Conservation (phyloP, 352 stramenopile species). For the Phytophthora aleatoria region DNA sequence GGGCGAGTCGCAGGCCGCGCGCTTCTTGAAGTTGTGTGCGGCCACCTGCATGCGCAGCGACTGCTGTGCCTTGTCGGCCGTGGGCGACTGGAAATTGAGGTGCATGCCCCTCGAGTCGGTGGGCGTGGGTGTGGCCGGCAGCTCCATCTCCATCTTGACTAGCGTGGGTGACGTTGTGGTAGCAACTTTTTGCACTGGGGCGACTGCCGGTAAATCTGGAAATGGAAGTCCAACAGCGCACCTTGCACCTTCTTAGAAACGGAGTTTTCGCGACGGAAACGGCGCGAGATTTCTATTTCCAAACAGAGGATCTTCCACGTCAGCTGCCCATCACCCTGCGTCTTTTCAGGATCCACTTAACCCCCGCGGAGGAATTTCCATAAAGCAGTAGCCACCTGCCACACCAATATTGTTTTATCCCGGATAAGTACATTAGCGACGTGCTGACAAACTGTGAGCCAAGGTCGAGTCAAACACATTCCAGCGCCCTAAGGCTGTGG, state of each 20-base stretch:
- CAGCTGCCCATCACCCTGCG: slow-evolving; percentile 35
- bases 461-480: no score
- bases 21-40: slow-evolving; percentile 49
- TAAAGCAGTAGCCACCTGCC: neutral
- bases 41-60: slow-evolving; percentile 42
- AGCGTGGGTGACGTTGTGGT: neutral
- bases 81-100: slow-evolving; percentile 54
- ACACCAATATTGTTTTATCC: no score
- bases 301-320: slow-evolving; percentile 37
- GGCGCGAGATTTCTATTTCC: slow-evolving; percentile 35
- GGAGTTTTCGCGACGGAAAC: slow-evolving; percentile 33
- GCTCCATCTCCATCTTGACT: slow-evolving; percentile 39
- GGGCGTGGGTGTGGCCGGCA: slow-evolving; percentile 41
- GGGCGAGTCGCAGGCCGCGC: slow-evolving; percentile 34
- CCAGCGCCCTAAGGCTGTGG: no score
- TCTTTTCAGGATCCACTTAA: slow-evolving; percentile 29
- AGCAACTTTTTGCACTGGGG: neutral
- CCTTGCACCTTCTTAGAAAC: slow-evolving; percentile 31
- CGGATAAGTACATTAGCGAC: no score
- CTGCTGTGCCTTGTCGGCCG: slow-evolving; percentile 44
- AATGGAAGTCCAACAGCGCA: slow-evolving; percentile 16
- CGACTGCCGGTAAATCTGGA: slow-evolving; percentile 30
- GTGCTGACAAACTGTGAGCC: no score
- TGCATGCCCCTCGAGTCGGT: slow-evolving; percentile 30
- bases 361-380: neutral